Percentiles rank a stretch among this genome's conserved stretches.
Evolutionary conservation across 306 rosid genomes (phyloP).

Genomic region (Rosa lucieae): DNA sequence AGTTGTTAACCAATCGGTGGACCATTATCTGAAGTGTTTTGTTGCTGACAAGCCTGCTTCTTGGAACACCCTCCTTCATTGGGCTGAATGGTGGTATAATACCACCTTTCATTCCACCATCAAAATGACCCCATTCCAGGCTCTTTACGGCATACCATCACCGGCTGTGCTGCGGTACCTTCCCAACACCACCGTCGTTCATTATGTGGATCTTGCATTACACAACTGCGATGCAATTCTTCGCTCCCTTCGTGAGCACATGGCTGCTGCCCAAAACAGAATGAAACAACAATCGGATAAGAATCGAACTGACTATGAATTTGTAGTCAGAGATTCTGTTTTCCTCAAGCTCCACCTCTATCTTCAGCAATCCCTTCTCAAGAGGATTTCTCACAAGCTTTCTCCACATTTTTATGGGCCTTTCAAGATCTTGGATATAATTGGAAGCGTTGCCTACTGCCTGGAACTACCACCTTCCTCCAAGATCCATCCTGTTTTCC

Average conservation of each 20-base stretch:
- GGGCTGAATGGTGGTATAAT: no score
- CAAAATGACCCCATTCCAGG: no score
- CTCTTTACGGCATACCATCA: no score
- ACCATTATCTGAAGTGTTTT: no score
- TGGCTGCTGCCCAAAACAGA: neutral
- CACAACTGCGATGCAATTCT: neutral
- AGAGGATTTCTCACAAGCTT: neutral
- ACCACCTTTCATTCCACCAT: no score
- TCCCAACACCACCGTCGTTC: neutral
- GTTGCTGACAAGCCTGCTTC: no score
- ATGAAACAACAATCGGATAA: neutral
- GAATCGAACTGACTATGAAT: neutral
- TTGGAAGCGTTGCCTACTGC: neutral
- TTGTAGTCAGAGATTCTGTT: neutral
- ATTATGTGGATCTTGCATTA: neutral
- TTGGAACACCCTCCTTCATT: no score
- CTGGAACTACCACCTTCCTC: neutral
- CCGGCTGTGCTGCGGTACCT: neutral
- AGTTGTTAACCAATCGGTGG: no score
- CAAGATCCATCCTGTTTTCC: neutral
- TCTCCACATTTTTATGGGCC: neutral
- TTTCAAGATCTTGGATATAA: neutral
- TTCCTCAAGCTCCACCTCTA: neutral
- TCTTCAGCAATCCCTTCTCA: neutral
- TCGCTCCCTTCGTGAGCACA: neutral